Conservation (phyloP, 2,329 filamentous ascomycete genomes). For the Didymella arachidicola region DNA sequence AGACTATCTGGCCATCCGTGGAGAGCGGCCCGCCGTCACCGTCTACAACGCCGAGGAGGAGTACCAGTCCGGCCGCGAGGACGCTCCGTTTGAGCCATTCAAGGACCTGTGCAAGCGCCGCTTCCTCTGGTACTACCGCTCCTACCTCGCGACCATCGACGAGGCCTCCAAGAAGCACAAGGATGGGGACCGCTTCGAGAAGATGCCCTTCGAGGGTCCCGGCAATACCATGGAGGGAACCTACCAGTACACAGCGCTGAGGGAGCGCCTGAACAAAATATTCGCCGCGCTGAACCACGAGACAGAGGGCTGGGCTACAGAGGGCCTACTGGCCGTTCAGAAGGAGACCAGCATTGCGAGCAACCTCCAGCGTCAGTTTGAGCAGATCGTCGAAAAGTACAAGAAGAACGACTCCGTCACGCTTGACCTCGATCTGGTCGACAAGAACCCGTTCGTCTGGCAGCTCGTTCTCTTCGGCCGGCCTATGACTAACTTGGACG, state of each 20-base stretch:
- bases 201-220: slow-evolving; percentile 84
- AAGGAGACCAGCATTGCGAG: slow-evolving; percentile 79
- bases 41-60: slow-evolving; percentile 62
- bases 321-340: slow-evolving; percentile 69
- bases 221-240: slow-evolving; percentile 85
- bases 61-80: slow-evolving; percentile 56
- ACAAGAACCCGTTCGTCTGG: slow-evolving; percentile 92
- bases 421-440: slow-evolving; percentile 76
- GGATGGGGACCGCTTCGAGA: slow-evolving; percentile 70
- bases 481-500: slow-evolving; percentile 92
- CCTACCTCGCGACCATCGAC: slow-evolving; percentile 76
- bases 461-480: slow-evolving; percentile 85
- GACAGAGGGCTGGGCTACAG: slow-evolving; percentile 71
- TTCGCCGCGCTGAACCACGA: slow-evolving; percentile 76
- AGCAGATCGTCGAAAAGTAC: slow-evolving; percentile 79
- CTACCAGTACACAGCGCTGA: slow-evolving; percentile 81
- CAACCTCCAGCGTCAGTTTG: slow-evolving; percentile 83
- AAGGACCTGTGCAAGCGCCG: slow-evolving; percentile 88
- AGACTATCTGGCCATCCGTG: slow-evolving; percentile 72
- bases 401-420: slow-evolving; percentile 73
- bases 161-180: slow-evolving; percentile 68
- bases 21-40: slow-evolving; percentile 44
- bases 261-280: slow-evolving; percentile 72
- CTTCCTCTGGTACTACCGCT: slow-evolving; percentile 95
- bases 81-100: slow-evolving; percentile 81